Evolutionary conservation across 2,329 filamentous ascomycete genomes (phyloP).

Genomic region (Pseudocercospora cruenta): DNA sequence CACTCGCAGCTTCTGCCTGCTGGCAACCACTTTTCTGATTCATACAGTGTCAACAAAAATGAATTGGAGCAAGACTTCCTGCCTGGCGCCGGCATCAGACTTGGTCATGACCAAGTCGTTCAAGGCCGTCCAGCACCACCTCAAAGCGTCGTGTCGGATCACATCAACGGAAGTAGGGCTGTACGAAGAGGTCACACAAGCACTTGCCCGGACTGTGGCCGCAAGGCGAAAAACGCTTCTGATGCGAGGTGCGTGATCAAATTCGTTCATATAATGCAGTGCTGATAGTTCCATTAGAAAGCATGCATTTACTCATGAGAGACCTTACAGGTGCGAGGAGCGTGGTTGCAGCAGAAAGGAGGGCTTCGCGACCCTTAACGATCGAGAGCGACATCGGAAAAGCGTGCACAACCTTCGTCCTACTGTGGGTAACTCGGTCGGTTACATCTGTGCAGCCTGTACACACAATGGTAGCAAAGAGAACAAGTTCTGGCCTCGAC

Average conservation of each 20-base stretch:
- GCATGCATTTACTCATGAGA: constrained; percentile 71
- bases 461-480: constrained; percentile 55
- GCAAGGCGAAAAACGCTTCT: constrained; percentile 26
- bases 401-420: constrained; percentile 63
- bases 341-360: constrained; percentile 57
- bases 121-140: constrained; percentile 1
- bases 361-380: constrained; percentile 80
- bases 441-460: constrained; percentile 62
- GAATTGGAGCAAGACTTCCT: constrained; percentile 18
- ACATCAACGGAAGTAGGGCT: not conserved
- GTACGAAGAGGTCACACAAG: constrained; percentile 3
- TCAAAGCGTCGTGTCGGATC: constrained; percentile 17
- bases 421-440: constrained; percentile 47
- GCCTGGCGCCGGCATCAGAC: not conserved
- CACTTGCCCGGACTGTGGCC: constrained; percentile 17
- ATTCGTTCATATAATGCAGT: too few relatives aligned
- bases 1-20: constrained; percentile 13
- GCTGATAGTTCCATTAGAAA: too few relatives aligned
- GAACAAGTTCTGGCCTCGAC: constrained; percentile 73
- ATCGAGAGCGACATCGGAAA: constrained; percentile 76
- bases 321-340: constrained; percentile 65
- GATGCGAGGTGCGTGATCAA: constrained; percentile 28
- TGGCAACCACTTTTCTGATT: not conserved
- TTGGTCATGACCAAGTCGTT: not conserved
- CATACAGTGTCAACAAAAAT: constrained; percentile 14